A percentile compares a stretch with the other conserved stretches of the same genome.
phyloP scores from a whole-genome alignment of 768 basidiomycete species.

The Termitomyces sp. region DNA sequence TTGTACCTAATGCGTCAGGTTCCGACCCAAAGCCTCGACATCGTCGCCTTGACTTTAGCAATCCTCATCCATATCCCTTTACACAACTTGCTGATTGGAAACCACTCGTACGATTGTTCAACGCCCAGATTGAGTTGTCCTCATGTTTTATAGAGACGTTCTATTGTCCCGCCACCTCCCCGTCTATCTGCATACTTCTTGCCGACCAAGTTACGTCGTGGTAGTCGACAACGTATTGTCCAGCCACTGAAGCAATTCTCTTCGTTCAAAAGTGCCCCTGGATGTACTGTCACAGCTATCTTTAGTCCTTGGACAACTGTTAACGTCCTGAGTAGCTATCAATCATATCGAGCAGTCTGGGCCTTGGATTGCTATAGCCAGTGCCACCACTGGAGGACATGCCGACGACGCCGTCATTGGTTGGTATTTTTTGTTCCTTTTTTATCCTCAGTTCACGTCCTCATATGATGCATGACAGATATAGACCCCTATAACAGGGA shows the following conservation, averaged over 20 bases:
- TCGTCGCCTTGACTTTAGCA: conserved; percentile 8
- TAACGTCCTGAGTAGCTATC: conserved; percentile 30
- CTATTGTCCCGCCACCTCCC: neutral
- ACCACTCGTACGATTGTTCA: conserved; percentile 1
- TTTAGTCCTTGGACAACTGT: neutral
- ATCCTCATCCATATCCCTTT: neutral
- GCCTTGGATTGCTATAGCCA: conserved; percentile 35
- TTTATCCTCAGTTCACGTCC: neutral
- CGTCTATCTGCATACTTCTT: neutral
- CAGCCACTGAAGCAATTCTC: conserved; percentile 14
- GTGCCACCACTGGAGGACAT: conserved; percentile 40
- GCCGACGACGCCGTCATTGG: conserved; percentile 24
- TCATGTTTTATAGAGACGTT: conserved; percentile 1
- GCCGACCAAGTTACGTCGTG: conserved; percentile 5
- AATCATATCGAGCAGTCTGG: conserved; percentile 44
- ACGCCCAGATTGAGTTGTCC: neutral
- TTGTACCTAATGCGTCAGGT: conserved; percentile 6
- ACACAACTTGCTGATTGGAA: conserved; percentile 11
- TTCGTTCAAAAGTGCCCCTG: conserved; percentile 38
- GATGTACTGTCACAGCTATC: conserved; percentile 22
- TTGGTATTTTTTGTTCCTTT: conserved; percentile 8
- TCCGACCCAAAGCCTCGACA: neutral
- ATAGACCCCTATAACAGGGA: conserved; percentile 38
- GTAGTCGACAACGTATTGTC: neutral
- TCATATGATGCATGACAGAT: too few relatives aligned